Percentiles rank a stretch among this genome's conserved stretches.
These are phyloP conservation scores for Beauveria sp. DNA, from an alignment of 2,329 filamentous ascomycete species.

Conservation along the genomic window DNA sequence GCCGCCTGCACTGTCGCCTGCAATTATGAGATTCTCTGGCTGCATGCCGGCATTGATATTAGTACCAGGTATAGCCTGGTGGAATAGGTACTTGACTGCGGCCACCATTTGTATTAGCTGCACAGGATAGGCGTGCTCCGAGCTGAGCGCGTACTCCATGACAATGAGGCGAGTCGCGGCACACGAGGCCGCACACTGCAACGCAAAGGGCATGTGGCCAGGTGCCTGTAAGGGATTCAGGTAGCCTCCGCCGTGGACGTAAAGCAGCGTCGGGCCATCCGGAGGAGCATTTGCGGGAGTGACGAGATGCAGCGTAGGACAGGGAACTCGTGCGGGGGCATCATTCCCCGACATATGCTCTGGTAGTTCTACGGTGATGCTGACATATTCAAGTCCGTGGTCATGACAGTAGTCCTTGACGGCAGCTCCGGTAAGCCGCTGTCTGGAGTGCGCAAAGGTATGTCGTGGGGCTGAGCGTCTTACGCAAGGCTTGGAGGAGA, in stretches of 20 bases:
- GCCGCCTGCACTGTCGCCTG: background rate
- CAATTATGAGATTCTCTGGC: background rate
- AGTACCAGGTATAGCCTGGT: background rate
- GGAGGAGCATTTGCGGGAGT: background rate
- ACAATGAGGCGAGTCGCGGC: background rate
- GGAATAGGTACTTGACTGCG: background rate
- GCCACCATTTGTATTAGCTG: constrained; percentile 1
- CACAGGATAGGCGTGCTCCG: background rate
- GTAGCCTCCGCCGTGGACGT: background rate
- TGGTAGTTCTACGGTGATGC: background rate
- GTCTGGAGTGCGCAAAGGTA: background rate
- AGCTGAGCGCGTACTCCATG: background rate
- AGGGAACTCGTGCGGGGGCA: background rate
- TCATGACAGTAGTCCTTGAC: background rate
- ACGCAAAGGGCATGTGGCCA: background rate
- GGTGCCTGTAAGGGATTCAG: background rate
- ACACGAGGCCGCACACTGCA: background rate
- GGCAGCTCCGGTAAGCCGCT: background rate
- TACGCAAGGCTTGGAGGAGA: background rate
- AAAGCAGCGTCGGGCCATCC: background rate
- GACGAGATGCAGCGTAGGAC: background rate
- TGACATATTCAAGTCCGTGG: background rate
- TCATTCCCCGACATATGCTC: background rate
- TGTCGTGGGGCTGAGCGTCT: background rate
- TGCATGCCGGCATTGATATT: background rate